Evolutionary conservation across 345 rosid species (phyloP), one percentile per base, ranked within the genome.

Genomic region (Syzygium aqueum): DNA sequence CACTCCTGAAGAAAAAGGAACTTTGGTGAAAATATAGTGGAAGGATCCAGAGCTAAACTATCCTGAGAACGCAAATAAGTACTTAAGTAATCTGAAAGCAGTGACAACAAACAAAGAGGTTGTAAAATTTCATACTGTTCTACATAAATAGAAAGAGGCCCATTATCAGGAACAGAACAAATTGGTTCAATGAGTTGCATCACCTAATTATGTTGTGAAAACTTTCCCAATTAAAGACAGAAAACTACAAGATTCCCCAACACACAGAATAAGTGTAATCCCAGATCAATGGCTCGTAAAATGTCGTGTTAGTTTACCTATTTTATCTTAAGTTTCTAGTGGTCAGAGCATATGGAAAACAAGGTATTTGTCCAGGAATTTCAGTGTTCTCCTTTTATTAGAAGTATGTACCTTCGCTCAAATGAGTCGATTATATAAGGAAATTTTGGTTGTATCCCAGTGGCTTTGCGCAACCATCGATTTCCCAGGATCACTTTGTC

Each of bases 391-490:
- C 28, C 86, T 10, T 84, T 17, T 17, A 33, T 73, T 19, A 37
- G 49, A 37, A 22, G 9, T 53, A 87, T 77, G 63, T 93, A 95
- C 99, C 99, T 94, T 91, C 92, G 94, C 92, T 97, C 98, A 89
- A 97, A 97, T 50, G 99, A 95, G 91, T 97, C 99, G 5, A 97
- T 95, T 89, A 95, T 88, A 86, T 97, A 96, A 46, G 99, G 98
- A 91, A 94, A 95, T 88, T 94, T 93, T 33, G 99, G 99, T 88
- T 97, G 99, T 91, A 97, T 96, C 63, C 99, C 99, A 19, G 97
- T 92, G 52, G 95, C 96, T 92, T 95, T 97, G 63, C 99, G 95
- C 89, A 96, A 92, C 99, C 99, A 96, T 92, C 97, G 92, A 87
- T 95, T 95, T 78, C 99, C 99, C 53, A 97, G 87, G 53, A 97